Evolutionary conservation across 306 rosid species (phyloP), one percentile per base, ranked within the genome.

Genomic region (Cicer yamashitae): DNA sequence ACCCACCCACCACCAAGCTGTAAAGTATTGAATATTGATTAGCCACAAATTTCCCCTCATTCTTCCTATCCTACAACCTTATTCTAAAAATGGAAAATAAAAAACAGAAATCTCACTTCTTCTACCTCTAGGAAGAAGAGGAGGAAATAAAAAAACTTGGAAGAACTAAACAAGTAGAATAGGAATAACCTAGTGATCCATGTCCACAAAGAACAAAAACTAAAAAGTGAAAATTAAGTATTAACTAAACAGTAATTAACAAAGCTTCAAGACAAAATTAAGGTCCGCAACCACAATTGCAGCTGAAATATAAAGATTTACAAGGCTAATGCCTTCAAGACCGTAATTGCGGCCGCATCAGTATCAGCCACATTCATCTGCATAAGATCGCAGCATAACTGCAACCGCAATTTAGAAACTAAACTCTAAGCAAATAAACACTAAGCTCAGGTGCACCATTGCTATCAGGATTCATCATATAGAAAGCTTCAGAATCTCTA

Each of bases 391-490:
- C 34, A 30, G 34, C 34, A 30, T 30, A 30, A 30, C 34, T 30
- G 9, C 45, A 25, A 25, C 45, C 10, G 10, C 45, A 7, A 41
- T 41, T 41, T 41, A n/a, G 54, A 41, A 13, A 45, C 77, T 89
- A 94, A 78, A 96, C 93, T 88, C 99, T 93, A 50, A 96, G 97
- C 91, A 96, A 81, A 71, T 96, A 96, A 80, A 96, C 71, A 70
- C 99, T 96, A 54, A 96, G 99, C 57, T 96, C 99, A 70, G 99
- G 98, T 70, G 98, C 93, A 17, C 99, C 99, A 80, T 96, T 96
- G 79, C 92, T 92, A 66, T 96, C 98, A 14, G 99, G 99, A 73
- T 96, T 96, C 98, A 96, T 96, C 99, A 96, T 96, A 70, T 96
- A 96, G 86, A 96, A 96, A 73, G 98, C 99, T 64, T 96, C 99